Conservation (phyloP, 1,284 basidiomycete species). For the Cryptococcus sp. region DNA sequence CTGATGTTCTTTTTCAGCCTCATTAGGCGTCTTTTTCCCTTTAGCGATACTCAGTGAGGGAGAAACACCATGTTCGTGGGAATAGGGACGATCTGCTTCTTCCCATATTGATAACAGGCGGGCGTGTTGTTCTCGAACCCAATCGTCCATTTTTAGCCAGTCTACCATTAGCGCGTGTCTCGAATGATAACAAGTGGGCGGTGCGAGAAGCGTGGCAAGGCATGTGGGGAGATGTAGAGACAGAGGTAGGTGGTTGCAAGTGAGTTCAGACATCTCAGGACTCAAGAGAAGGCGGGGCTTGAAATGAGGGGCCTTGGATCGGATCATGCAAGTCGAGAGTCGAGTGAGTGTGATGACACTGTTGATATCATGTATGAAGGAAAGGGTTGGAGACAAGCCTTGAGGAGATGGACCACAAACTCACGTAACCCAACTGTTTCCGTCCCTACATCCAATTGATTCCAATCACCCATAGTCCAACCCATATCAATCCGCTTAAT, state of each 20-base stretch:
- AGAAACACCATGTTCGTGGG: conserved; percentile 34
- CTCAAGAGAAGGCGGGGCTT: too few relatives aligned
- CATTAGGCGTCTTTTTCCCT: conserved; percentile 33
- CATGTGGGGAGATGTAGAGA: too few relatives aligned
- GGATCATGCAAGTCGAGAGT: too few relatives aligned
- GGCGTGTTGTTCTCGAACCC: conserved; percentile 38
- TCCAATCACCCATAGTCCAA: conserved; percentile 51
- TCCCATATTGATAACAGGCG: conserved; percentile 38
- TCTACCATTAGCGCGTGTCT: conserved; percentile 19
- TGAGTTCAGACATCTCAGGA: too few relatives aligned
- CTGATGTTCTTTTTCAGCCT: conserved; percentile 39
- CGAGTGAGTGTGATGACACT: too few relatives aligned
- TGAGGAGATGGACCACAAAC: conserved; percentile 11
- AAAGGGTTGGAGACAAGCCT: neutral
- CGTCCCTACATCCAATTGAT: conserved; percentile 41
- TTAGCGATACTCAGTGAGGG: conserved; percentile 30
- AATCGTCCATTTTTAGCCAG: conserved; percentile 46
- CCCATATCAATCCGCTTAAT: conserved; percentile 45
- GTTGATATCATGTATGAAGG: too few relatives aligned
- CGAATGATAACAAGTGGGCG: too few relatives aligned
- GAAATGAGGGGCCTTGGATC: too few relatives aligned
- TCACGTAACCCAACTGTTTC: conserved; percentile 47
- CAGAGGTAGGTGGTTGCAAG: too few relatives aligned
- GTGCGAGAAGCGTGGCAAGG: too few relatives aligned
- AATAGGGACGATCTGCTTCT: conserved; percentile 33